Base-by-base conservation (phyloP, 306 rosid genomes). In the Prunus padus region DNA sequence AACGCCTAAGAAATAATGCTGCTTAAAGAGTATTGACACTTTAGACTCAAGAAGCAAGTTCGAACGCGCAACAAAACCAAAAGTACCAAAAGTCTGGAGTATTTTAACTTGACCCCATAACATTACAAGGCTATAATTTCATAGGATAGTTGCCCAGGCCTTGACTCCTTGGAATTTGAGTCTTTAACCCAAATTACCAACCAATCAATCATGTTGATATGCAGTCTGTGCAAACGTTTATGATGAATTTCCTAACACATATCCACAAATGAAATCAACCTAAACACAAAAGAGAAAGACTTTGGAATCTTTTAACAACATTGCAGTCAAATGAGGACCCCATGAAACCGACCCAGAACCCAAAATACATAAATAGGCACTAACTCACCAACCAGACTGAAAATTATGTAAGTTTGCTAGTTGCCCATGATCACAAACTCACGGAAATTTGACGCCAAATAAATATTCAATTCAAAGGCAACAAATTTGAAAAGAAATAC, bases 51-150 rank as follows among this genome's bases (percentile, higher is more conserved):
- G 64, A 23, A 59, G 16, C 33, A 59, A 4, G 25, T 57, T 22
- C 12, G 30, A 57, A 11, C 5, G 42, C 9, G 42, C 0, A 37
- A 37, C 42, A 37, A 37, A 37, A 37, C 42, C 42, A 37, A 37
- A 37, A 37, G 42, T 37, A 37, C 9, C 42, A 6, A 5, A 37
- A 6, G 42, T 37, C 42, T 37, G 42, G 42, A 20, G 22, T 55
- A 55, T 55, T 55, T 20, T 8, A 55, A 55, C 61, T 55, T 0
- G 62, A 56, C 55, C 55, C 49, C 76, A 73, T 40, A 69, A 37
- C 64, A 33, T 30, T 0, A 31, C 49, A 19, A 54, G 52, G 75
- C 30, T 2, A 15, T 11, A 18, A 28, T 62, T 62, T 62, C 12
- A 7, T 7, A 42, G 12, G 45, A 33, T 7, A 13, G 11, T 45